Evolutionary conservation across 805 yeast species (phyloP), one percentile per base, ranked within the genome.

Genomic region (Pichia manshurica): DNA sequence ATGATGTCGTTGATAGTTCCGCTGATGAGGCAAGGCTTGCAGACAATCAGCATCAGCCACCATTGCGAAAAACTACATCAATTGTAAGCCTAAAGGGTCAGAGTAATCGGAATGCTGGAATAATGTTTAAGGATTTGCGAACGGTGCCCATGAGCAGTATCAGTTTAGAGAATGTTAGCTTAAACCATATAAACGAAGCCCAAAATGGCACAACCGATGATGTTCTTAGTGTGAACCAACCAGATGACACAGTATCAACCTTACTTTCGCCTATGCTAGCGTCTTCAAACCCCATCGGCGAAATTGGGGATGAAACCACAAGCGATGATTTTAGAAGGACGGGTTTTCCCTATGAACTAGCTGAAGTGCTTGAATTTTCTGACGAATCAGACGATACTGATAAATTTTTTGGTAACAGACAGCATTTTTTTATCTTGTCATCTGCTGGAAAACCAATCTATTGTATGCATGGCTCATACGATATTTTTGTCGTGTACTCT

Each of bases 361-460:
- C 57, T 32, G 56, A 56, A 45, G 21, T 47, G 5, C 32, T 56
- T 5, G 62, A 60, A 35, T 49, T 40, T 20, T 59, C 66, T 10
- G 72, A 66, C 46, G 55, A 55, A 37, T 53, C 53, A 21, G 42
- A 53, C 10, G 60, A 60, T 39, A 52, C 60, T 35, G 63, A 63
- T 4, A 31, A 45, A 25, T 73, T 73, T 50, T 63, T 70, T 34
- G 39, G 53, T 3, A 61, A 63, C 23, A 65, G 65, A 39, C 88
- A 87, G 61, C 95, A 88, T 50, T 86, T 84, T 58, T 84, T 87
- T 55, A 77, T 89, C 3, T 68, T 89, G 9, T 85, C 95, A 0
- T 69, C 81, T 2, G 95, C 96, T 1, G 96, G 96, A 0, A 89
- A 89, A 61, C 95, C 95, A 2, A 82, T 89, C 5, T 89, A 84